Base-by-base conservation (phyloP, 768 basidiomycete genomes). In the Candolleomyces eurysporus region DNA sequence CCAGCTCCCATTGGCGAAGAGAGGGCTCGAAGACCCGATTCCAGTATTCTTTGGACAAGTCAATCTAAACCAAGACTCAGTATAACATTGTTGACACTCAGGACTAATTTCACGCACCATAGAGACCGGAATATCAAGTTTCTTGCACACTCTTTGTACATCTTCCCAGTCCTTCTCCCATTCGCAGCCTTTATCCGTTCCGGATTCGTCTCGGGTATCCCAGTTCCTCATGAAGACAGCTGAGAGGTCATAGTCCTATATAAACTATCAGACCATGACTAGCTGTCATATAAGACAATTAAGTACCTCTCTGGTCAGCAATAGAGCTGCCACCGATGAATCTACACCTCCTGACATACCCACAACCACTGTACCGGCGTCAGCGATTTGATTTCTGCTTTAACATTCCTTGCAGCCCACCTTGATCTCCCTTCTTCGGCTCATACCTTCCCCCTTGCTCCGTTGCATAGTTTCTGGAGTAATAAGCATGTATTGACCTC, bases 341-440 rank as follows among this genome's bases (percentile, higher is more conserved):
- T 98, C 96, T 13, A 98, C 95, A 3, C 96, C 96, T 30, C 96
- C 96, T 0, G 93, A 96, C 91, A 97, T 95, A 21, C 91, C 94
- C 8, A 96, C 85, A 6, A 92, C 84, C 51, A 98, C 95, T 95
- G 64, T 4, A 9, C 5, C 22, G 46, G 22, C n/a, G 61, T 5
- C 56, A 32, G 16, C 19, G 36, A 39, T 21, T 11, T 42, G n/a
- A 14, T 17, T 46, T 19, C 5, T 22, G n/a, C 17, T 17, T n/a
- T 31, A 5, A 13, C 17, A 16, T 21, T 31, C 4, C 3, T 19
- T n/a, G 17, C 21, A 6, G 21, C 50, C 7, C 14, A 75, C 76
- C 75, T 68, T 65, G 72, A 48, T 77, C 75, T 6, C 73, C 73
- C 58, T 69, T 74, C 57, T 48, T 65, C 7, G 74, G 72, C 31